Conservation (phyloP, 192 early-diverging fungal genomes). For the Coemansia sp. region DNA sequence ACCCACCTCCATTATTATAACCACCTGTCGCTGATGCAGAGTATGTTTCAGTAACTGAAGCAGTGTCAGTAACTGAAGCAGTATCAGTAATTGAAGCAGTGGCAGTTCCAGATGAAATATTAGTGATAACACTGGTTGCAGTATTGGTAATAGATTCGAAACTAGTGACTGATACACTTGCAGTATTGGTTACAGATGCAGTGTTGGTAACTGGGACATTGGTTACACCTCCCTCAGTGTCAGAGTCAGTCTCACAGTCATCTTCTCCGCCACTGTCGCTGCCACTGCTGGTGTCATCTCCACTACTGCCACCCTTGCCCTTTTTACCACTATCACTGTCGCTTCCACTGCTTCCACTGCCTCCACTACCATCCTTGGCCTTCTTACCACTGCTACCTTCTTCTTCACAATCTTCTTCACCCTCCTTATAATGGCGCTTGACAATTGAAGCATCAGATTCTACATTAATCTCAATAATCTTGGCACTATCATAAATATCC, state of each 20-base stretch:
- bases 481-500: constrained; percentile 9
- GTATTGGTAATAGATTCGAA: not conserved
- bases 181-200: not conserved
- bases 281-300: not conserved
- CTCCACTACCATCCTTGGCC: not conserved
- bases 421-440: not conserved
- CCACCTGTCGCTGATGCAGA: not conserved
- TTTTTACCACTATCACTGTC: not conserved
- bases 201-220: not conserved
- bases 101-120: not conserved
- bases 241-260: not conserved
- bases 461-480: constrained; percentile 2
- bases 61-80: not conserved
- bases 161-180: too few relatives aligned
- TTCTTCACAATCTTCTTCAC: too few relatives aligned
- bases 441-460: not conserved
- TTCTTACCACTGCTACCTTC: not conserved
- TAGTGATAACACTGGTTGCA: not conserved
- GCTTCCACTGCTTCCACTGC: not conserved
- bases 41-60: constrained; percentile 2
- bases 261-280: not conserved
- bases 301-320: not conserved
- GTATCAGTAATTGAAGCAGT: not conserved
- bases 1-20: not conserved
- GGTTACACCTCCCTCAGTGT: not conserved